Conservation (phyloP, 768 basidiomycete species). For the Gymnopilus junonius region DNA sequence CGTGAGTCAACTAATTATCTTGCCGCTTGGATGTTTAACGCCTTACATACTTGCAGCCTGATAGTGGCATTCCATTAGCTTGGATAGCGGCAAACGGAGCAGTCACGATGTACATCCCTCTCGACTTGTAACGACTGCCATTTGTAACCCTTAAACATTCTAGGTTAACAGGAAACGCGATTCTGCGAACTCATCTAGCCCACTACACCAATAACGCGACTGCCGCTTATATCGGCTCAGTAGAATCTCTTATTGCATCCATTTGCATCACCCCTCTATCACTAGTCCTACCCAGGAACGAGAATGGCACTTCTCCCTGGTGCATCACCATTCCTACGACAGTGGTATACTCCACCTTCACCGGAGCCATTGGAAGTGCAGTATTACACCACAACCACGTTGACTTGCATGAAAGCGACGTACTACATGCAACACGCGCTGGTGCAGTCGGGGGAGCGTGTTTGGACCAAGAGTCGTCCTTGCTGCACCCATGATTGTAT, state of each 20-base stretch:
- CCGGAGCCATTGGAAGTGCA: constrained; percentile 24
- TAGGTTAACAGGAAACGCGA: constrained; percentile 27
- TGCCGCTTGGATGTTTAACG: not conserved
- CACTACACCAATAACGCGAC: constrained; percentile 20
- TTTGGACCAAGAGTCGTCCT: constrained; percentile 21
- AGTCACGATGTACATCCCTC: not conserved
- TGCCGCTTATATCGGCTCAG: constrained; percentile 27
- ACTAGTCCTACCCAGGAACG: constrained; percentile 3
- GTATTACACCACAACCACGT: constrained; percentile 21
- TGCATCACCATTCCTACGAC: constrained; percentile 10
- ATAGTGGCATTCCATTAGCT: not conserved
- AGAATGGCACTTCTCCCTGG: constrained; percentile 14
- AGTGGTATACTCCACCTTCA: constrained; percentile 15
- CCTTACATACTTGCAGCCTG: not conserved
- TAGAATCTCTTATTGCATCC: constrained; percentile 18
- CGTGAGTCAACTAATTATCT: not conserved
- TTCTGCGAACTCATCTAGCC: constrained; percentile 19
- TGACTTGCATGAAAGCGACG: constrained; percentile 24
- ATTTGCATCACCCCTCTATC: constrained; percentile 6
- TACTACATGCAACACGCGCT: constrained; percentile 29
- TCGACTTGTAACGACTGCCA: not conserved
- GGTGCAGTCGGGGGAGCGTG: constrained; percentile 28
- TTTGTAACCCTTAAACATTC: not conserved
- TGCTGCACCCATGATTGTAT: constrained; percentile 11
- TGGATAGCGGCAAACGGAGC: not conserved